Evolutionary conservation across 2,329 filamentous ascomycete genomes (phyloP), one percentile per base, ranked within the genome.

Genomic region (Colletotrichum nymphaeae): DNA sequence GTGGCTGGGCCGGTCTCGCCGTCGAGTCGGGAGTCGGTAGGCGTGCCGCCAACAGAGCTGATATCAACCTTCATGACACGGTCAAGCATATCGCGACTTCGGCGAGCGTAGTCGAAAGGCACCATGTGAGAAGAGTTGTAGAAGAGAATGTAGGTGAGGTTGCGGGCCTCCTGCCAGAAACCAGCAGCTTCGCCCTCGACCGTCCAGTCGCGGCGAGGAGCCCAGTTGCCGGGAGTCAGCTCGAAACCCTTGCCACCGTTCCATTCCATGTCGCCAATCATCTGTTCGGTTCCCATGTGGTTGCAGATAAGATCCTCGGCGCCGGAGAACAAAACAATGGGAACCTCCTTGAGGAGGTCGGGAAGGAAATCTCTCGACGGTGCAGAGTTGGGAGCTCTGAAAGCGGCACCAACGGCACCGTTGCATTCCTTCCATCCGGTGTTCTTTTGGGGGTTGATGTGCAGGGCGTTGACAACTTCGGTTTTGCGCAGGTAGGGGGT

Each of bases 81-180:
- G 83, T 99, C 96, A 19, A 99, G 91, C 97, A 99, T 99, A 81
- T 98, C 97, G 74, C 96, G 91, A 24, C 92, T 93, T 74, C 95
- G 93, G 60, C 95, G 92, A 1, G 96, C 93, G 78, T 93, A 94
- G 83, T 99, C 96, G 79, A 97, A 98, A 1, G 97, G 97, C 1
- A 99, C 97, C 97, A 99, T 99, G 83, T 99, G 97, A 63, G 94
- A 97, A 19, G 95, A 92, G 82, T 99, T 97, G 86, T 97, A 94
- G 84, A 98, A 98, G 53, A 97, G 88, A 37, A 99, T 92, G 80
- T 99, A 99, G 1, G 97, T 98, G 74, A 99, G 85, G 83, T 99
- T 99, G 76, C 97, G 92, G 1, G 97, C 96, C 81, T 95, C 91
- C 83, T 99, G 97, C 88, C 96, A 99, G 80, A 97, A 94, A 28